Base-by-base conservation (phyloP, 768 basidiomycete species). In the Boletales sp. region DNA sequence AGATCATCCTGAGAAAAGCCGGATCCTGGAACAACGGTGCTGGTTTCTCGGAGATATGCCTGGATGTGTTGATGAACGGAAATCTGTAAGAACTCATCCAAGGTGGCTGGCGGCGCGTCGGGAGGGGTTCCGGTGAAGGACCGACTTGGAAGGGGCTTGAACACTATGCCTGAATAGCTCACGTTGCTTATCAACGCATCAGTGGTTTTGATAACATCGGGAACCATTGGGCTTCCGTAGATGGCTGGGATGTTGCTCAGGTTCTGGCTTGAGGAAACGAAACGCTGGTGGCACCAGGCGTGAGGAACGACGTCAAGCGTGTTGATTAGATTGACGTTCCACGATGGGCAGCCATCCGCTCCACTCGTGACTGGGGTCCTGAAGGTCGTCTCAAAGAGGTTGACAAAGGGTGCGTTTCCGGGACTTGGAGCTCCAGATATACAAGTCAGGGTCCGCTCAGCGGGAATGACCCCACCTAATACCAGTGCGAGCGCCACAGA, bases 281-380 rank as follows among this genome's bases (percentile, higher is more conserved):
- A 1, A 8, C 18, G 13, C 17, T 44, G 34, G 36, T 29, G 19
- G 19, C 50, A 48, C 56, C 56, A 57, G 11, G 53, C 49, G 19
- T 51, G 53, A 29, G 55, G 49, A 9, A 51, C 46, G 11, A 55
- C 50, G 4, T 57, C 49, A 8, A 45, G 46, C 7, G 35, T 27
- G 17, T 57, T 57, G 18, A 57, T 41, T 12, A 57, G 38, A 17
- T 57, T 54, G 43, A 21, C 18, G 36, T 54, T 57, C 55, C 55
- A 56, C 13, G 34, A 19, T 11, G 35, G 34, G 31, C 48, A 41
- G 15, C 53, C 37, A 12, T 32, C 29, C 8, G 10, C 17, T 12
- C 48, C 45, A 14, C 14, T 15, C 14, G 30, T 32, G 6, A 2
- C 32, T 35, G 34, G 29, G 8, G n/a, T 3, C 6, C 21, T 49